phyloP scores from a whole-genome alignment of 2,329 filamentous ascomycete genomes.

The Monosporascus sp. region DNA sequence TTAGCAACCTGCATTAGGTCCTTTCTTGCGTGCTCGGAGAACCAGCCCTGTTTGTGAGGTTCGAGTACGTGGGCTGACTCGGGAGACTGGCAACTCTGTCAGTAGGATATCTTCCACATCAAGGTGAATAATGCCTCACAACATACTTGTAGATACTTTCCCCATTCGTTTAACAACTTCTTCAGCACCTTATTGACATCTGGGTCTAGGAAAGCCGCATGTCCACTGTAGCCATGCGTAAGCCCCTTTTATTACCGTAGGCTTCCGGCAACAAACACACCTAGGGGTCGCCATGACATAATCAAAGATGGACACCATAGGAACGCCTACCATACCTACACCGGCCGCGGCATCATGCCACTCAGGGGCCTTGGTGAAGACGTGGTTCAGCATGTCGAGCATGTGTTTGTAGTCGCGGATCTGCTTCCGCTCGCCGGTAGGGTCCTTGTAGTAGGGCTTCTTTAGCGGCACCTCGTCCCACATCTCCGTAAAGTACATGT shows the following conservation, averaged over 20 bases:
- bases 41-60: slow-evolving; percentile 45
- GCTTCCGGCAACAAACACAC: slow-evolving; percentile 14
- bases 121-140: not conserved
- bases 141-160: slow-evolving; percentile 43
- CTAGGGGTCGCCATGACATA: slow-evolving; percentile 52
- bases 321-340: slow-evolving; percentile 50
- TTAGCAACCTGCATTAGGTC: slow-evolving; percentile 36
- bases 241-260: not conserved
- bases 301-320: slow-evolving; percentile 48
- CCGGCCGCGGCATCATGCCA: slow-evolving; percentile 48
- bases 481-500: slow-evolving; percentile 64
- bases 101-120: not conserved
- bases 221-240: slow-evolving; percentile 29
- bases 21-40: slow-evolving; percentile 41
- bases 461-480: slow-evolving; percentile 61
- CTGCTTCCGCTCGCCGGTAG: slow-evolving; percentile 53
- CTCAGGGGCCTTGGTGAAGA: slow-evolving; percentile 44
- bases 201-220: slow-evolving; percentile 49
- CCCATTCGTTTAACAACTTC: slow-evolving; percentile 53
- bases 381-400: slow-evolving; percentile 60
- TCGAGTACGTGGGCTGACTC: slow-evolving; percentile 48
- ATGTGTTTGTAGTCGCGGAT: slow-evolving; percentile 62
- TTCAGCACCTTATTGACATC: slow-evolving; percentile 50
- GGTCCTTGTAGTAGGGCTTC: slow-evolving; percentile 55
- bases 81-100: slow-evolving; percentile 32